Percentiles rank a stretch among this genome's conserved stretches.
phyloP scores from a whole-genome alignment of 257 asterid species.

The Solanum chiquidenum region DNA sequence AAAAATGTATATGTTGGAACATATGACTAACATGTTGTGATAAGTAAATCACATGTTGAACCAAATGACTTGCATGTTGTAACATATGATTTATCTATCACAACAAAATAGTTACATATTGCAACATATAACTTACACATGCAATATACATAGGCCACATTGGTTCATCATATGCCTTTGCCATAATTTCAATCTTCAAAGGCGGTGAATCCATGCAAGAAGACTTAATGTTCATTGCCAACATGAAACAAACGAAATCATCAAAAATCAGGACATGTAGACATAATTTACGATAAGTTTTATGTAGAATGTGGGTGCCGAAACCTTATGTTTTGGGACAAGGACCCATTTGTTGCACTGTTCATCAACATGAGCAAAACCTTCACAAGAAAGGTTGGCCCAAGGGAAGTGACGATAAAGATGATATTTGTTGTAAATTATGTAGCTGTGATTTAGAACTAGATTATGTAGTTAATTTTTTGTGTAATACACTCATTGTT shows the following conservation, averaged over 20 bases:
- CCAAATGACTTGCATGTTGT: not conserved
- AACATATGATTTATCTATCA: not conserved
- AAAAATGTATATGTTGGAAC: not conserved
- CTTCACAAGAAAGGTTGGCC: not conserved
- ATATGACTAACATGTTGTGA: not conserved
- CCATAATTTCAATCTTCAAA: not conserved
- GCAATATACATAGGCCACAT: not conserved
- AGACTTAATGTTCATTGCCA: not conserved
- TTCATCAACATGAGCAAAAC: not conserved
- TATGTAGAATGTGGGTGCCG: not conserved
- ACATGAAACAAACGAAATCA: not conserved
- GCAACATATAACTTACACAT: not conserved
- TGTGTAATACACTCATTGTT: not conserved
- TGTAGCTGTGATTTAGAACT: not conserved
- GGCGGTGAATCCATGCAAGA: not conserved
- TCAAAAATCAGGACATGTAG: not conserved
- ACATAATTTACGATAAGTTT: not conserved
- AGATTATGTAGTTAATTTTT: not conserved
- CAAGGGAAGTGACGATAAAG: not conserved
- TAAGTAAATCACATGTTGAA: not conserved
- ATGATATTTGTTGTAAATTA: not conserved
- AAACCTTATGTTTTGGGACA: not conserved
- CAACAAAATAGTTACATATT: not conserved
- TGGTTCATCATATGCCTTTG: not conserved
- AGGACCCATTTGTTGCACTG: not conserved